These are phyloP conservation scores for Xylaria sp. DNA, from an alignment of 495 filamentous ascomycete genomes.

Conservation along the genomic window DNA sequence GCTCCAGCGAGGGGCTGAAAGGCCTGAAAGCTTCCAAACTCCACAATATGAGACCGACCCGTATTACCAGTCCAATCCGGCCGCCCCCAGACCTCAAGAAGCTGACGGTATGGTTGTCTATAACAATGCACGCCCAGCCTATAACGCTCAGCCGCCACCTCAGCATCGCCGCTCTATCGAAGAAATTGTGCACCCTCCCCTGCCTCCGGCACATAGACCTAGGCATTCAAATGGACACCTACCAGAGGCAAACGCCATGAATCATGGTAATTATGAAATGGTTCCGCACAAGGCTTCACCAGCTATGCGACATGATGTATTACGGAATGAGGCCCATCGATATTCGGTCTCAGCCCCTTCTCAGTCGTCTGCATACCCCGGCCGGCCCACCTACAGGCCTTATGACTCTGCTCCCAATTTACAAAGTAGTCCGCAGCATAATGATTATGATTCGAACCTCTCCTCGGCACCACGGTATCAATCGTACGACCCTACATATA, in stretches of 20 bases:
- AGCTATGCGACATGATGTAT: constrained; percentile 57
- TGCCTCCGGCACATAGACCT: constrained; percentile 53
- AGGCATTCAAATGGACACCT: constrained; percentile 48
- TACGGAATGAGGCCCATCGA: constrained; percentile 56
- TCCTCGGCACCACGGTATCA: constrained; percentile 52
- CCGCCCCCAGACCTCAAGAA: constrained; percentile 31
- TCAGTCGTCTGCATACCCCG: constrained; percentile 46
- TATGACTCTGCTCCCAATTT: constrained; percentile 51
- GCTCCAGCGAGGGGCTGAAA: constrained; percentile 44
- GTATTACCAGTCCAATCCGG: constrained; percentile 28
- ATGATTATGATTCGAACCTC: constrained; percentile 36
- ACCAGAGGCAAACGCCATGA: constrained; percentile 11
- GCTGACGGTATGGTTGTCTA: constrained; percentile 32
- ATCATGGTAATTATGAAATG: constrained; percentile 33
- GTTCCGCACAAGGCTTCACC: constrained; percentile 43
- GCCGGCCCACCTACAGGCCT: constrained; percentile 54
- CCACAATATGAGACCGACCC: constrained; percentile 39
- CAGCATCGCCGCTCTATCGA: constrained; percentile 33
- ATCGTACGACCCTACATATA: constrained; percentile 56
- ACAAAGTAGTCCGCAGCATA: constrained; percentile 39
- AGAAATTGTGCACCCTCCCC: constrained; percentile 51
- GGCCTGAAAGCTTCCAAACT: constrained; percentile 40
- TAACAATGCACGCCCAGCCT: constrained; percentile 27
- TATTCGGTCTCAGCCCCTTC: constrained; percentile 43
- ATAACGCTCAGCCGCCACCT: constrained; percentile 26